Conservation (phyloP, 345 rosid species). For the Brassica carinata region DNA sequence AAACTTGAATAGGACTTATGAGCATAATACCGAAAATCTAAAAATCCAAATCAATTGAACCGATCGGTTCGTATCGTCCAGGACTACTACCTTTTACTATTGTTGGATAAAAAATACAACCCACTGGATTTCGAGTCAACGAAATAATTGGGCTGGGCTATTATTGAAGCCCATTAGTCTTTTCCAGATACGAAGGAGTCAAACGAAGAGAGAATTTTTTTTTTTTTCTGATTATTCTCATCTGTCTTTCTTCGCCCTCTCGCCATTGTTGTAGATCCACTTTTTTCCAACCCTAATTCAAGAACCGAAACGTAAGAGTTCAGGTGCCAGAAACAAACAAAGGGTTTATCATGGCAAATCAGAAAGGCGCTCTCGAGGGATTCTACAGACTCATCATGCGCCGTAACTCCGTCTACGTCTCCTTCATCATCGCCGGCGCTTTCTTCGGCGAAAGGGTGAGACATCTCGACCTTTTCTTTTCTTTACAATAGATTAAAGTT, state of each 20-base stretch:
- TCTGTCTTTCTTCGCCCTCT: slow-evolving; percentile 10
- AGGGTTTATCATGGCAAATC: slow-evolving; percentile 53
- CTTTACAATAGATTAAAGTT: neutral
- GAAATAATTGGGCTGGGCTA: neutral
- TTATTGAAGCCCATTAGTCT: neutral
- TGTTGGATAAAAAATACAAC: neutral
- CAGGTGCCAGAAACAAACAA: neutral
- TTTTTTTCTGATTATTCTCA: neutral
- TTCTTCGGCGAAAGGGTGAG: slow-evolving; percentile 85
- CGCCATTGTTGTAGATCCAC: slow-evolving; percentile 25
- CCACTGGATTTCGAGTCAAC: neutral
- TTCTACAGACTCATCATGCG: slow-evolving; percentile 83
- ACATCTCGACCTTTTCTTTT: neutral
- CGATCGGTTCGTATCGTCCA: too few relatives aligned
- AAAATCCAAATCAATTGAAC: too few relatives aligned
- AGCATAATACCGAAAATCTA: too few relatives aligned
- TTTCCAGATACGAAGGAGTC: slow-evolving; percentile 26
- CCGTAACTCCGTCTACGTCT: slow-evolving; percentile 90
- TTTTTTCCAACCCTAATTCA: slow-evolving; percentile 38
- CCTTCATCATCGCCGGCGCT: slow-evolving; percentile 97
- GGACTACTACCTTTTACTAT: too few relatives aligned
- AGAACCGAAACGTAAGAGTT: neutral
- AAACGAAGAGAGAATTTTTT: neutral
- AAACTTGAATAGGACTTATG: too few relatives aligned
- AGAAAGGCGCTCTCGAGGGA: slow-evolving; percentile 50